Evolutionary conservation across 2,329 filamentous ascomycete species (phyloP).

Genomic region (Verticillium klebahnii): DNA sequence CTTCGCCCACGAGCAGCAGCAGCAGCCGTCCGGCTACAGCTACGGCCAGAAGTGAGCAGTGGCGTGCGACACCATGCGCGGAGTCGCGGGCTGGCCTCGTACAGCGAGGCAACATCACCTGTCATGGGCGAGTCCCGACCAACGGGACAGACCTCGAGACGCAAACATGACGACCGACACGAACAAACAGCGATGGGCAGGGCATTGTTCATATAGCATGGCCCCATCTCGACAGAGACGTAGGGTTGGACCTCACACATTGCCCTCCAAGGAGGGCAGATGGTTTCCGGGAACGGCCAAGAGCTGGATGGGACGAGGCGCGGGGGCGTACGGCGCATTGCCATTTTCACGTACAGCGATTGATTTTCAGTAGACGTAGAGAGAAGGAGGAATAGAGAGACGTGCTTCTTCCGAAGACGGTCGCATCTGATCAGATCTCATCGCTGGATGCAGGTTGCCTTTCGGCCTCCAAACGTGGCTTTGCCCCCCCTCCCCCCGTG

Average conservation of each 20-base stretch:
- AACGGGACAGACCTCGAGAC: too few species aligned
- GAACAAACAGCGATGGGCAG: too few species aligned
- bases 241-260: too few species aligned
- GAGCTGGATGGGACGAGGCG: too few species aligned
- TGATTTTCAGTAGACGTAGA: background rate
- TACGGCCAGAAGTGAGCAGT: background rate
- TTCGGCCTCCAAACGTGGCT: background rate
- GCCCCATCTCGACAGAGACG: too few species aligned
- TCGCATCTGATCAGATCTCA: background rate
- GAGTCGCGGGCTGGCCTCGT: background rate
- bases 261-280: too few species aligned
- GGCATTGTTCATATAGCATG: too few species aligned
- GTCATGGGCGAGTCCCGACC: too few species aligned
- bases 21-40: background rate
- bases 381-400: background rate
- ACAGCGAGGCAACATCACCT: background rate
- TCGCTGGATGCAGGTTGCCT: background rate
- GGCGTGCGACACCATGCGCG: too few species aligned
- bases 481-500: background rate
- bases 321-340: background rate
- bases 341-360: background rate
- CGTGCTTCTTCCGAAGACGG: background rate
- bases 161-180: too few species aligned
- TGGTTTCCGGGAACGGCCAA: too few species aligned
- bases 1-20: background rate